Evolutionary conservation across 78 protist species (phyloP).

Genomic region (Pelomyxa schiedti): DNA sequence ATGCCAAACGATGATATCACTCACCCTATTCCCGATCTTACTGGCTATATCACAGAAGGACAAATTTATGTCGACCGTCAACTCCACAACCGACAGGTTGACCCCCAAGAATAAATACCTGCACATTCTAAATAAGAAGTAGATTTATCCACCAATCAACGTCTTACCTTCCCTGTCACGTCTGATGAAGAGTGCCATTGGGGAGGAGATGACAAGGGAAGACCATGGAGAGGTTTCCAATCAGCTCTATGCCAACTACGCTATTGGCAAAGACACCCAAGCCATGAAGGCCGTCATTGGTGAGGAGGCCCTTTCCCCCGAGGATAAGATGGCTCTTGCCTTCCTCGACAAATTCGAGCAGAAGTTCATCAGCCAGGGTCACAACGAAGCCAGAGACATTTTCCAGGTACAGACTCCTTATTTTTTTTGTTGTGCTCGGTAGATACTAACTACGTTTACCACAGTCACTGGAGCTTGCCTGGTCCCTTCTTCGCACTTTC

Average conservation of each 20-base stretch:
- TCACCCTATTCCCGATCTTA: slow-evolving; percentile 99
- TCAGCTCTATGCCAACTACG: slow-evolving; percentile 99
- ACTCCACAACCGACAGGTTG: slow-evolving; percentile 90
- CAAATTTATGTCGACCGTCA: slow-evolving; percentile 98
- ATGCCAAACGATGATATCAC: slow-evolving; percentile 99
- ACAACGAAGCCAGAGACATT: slow-evolving; percentile 80
- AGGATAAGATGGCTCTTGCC: slow-evolving; percentile 91
- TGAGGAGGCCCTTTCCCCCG: slow-evolving; percentile 96
- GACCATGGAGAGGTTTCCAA: slow-evolving; percentile 97
- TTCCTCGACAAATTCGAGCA: slow-evolving; percentile 94
- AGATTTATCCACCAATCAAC: slow-evolving; percentile 98
- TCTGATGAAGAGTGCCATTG: slow-evolving; percentile 97
- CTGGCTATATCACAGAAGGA: slow-evolving; percentile 99
- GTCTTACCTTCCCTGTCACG: slow-evolving; percentile 99
- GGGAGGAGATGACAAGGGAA: slow-evolving; percentile 90
- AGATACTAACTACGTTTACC: too few relatives aligned
- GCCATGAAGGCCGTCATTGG: slow-evolving; percentile 99
- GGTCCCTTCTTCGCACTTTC: slow-evolving; percentile 96
- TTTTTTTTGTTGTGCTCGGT: too few relatives aligned
- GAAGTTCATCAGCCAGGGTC: slow-evolving; percentile 85
- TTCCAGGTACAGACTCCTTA: too few relatives aligned
- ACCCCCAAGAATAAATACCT: too few relatives aligned
- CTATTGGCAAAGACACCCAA: slow-evolving; percentile 94
- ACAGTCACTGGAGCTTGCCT: slow-evolving; percentile 94
- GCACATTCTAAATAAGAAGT: too few relatives aligned